Conservation (phyloP, 306 rosid genomes). For the Calophaca sinica region DNA sequence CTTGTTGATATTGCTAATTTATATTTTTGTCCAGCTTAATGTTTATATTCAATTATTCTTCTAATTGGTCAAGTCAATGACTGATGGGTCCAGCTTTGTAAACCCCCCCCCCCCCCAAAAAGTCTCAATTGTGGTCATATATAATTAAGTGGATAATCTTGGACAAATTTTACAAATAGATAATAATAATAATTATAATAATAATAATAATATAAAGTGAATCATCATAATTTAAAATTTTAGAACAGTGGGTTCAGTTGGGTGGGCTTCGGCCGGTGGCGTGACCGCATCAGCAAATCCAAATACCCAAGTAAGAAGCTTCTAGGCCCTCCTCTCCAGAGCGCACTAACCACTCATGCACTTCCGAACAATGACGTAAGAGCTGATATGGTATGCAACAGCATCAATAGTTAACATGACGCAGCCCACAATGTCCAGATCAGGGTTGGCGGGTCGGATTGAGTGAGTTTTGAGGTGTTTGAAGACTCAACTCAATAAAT, state of each 20-base stretch:
- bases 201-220: not conserved
- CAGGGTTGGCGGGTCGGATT: too few relatives aligned
- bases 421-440: too few relatives aligned
- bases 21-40: conserved; percentile 28
- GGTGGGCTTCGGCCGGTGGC: conserved; percentile 33
- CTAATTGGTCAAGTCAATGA: conserved; percentile 18
- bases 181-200: not conserved
- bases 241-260: conserved; percentile 22
- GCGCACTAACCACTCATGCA: not conserved
- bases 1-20: not conserved
- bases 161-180: not conserved
- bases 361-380: conserved; percentile 28
- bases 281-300: conserved; percentile 34
- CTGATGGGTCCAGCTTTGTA: conserved; percentile 1
- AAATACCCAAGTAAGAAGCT: not conserved
- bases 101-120: not conserved
- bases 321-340: conserved; percentile 22
- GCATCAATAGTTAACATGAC: conserved; percentile 12
- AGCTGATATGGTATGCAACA: conserved; percentile 46
- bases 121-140: conserved; percentile 4
- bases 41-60: conserved; percentile 38
- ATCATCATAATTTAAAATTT: not conserved
- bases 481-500: too few relatives aligned
- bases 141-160: conserved; percentile 34
- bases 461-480: too few relatives aligned